A percentile compares a stretch with the other conserved stretches of the same genome.
Evolutionary conservation across 1,284 basidiomycete species (phyloP).

Genomic region (Ganoderma sinense): DNA sequence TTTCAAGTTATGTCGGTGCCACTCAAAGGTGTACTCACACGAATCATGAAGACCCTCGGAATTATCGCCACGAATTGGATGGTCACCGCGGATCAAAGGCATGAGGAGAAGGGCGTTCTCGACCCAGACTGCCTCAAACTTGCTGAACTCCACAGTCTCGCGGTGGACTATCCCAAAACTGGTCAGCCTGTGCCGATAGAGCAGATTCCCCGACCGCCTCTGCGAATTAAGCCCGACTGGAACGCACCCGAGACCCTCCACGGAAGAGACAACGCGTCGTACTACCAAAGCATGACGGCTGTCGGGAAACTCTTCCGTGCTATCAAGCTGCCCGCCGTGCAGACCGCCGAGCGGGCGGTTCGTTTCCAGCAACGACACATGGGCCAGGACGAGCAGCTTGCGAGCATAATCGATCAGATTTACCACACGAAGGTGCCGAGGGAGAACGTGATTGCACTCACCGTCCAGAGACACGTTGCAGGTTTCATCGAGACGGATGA

Average conservation of each 20-base stretch:
- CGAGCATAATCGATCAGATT: conserved; percentile 38
- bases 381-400: conserved; percentile 24
- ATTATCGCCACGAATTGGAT: conserved; percentile 70
- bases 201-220: conserved; percentile 55
- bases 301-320: conserved; percentile 66
- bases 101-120: conserved; percentile 50
- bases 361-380: conserved; percentile 33
- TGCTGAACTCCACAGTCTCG: conserved; percentile 72
- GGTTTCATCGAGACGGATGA: conserved; percentile 35
- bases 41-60: conserved; percentile 55
- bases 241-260: conserved; percentile 65
- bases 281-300: conserved; percentile 58
- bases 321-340: conserved; percentile 58
- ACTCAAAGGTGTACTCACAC: neutral
- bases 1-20: conserved; percentile 1
- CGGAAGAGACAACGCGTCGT: conserved; percentile 41
- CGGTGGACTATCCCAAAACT: conserved; percentile 73
- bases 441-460: conserved; percentile 31
- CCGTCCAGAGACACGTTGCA: conserved; percentile 34
- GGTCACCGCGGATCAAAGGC: conserved; percentile 72
- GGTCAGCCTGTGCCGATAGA: conserved; percentile 60
- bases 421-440: conserved; percentile 25
- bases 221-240: conserved; percentile 62
- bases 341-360: conserved; percentile 27
- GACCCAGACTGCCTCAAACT: conserved; percentile 68